Evolutionary conservation across 176 grass and related monocot genomes (phyloP).

Genomic region (Musa acuminata): DNA sequence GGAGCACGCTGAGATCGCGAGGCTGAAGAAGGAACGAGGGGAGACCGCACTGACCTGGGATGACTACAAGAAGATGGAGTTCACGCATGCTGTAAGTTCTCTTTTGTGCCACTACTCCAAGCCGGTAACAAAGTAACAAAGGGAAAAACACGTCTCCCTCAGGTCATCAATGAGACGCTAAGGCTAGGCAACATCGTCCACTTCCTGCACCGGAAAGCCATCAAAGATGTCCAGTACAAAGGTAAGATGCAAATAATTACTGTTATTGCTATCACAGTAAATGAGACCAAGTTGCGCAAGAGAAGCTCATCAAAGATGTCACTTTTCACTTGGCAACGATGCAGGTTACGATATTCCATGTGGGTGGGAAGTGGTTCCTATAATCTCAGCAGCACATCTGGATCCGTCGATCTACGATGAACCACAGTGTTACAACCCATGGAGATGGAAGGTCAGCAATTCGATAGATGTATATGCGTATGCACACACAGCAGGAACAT

Average conservation of each 20-base stretch:
- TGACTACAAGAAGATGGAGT: slow-evolving; percentile 38
- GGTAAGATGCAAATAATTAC: slow-evolving; percentile 6
- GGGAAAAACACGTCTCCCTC: not conserved
- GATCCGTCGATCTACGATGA: slow-evolving; percentile 29
- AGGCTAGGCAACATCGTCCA: slow-evolving; percentile 36
- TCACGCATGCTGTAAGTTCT: slow-evolving; percentile 25
- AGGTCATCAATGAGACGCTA: slow-evolving; percentile 35
- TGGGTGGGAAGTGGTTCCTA: slow-evolving; percentile 31
- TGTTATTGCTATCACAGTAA: not conserved
- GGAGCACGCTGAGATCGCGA: slow-evolving; percentile 24
- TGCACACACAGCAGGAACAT: not conserved
- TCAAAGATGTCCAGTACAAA: slow-evolving; percentile 30
- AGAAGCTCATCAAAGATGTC: not conserved
- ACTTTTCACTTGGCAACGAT: not conserved
- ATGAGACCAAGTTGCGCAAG: too few species aligned
- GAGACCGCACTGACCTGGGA: slow-evolving; percentile 31
- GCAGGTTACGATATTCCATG: slow-evolving; percentile 35
- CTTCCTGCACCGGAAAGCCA: slow-evolving; percentile 33
- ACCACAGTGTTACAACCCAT: slow-evolving; percentile 30
- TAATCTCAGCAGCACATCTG: slow-evolving; percentile 28
- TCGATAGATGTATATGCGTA: not conserved
- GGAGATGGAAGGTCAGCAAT: slow-evolving; percentile 35
- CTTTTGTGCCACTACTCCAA: not conserved
- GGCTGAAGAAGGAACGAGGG: slow-evolving; percentile 7
- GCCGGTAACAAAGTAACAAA: not conserved